Evolutionary conservation across 106 monocot genomes (phyloP), one percentile per base, ranked within the genome.

Genomic region (Acanthochlamys bracteata): DNA sequence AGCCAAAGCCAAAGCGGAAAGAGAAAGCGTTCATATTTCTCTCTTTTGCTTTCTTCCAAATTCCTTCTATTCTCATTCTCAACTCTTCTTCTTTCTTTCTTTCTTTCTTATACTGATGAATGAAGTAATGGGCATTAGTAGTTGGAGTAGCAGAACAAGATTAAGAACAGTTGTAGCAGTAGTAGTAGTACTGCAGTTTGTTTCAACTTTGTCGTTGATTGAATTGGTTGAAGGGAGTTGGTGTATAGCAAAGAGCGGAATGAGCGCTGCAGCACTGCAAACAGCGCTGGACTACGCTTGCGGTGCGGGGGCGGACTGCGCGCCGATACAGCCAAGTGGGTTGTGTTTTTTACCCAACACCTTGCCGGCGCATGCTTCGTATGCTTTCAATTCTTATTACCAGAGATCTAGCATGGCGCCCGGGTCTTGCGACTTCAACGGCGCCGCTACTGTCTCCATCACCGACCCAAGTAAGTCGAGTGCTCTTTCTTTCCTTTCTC

Each of bases 291-390:
- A 88, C 75, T 88, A 82, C 78, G 84, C 82, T 11, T 88, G 84
- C 71, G 73, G 77, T 6, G 10, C 20, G 11, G 73, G 73, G 3
- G 67, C 89, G 15, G 89, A 94, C 74, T 94, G 89, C 51, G 26
- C 42, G 24, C 81, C 86, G 41, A 84, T 94, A 25, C 81, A 82
- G 76, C 21, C 76, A 19, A 66, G 57, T 15, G 89, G 89, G 40
- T 75, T 82, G 41, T 94, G 93, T 69, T 94, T 75, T 74, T 74
- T 86, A 25, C 93, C 93, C 59, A 86, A 86, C 81, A 82, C 83
- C 7, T n/a, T 89, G 53, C 77, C 65, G 57, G 89, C 79, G 6
- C 93, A 94, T 67, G 86, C 93, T 15, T 89, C 89, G 24, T 89
- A 84, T 69, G 89, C 89, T 59, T 94, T 86, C 81, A 94, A 94